Evolutionary conservation across 495 filamentous ascomycete species (phyloP), one percentile per base, ranked within the genome.

Genomic region (Jackrogersella multiformis): DNA sequence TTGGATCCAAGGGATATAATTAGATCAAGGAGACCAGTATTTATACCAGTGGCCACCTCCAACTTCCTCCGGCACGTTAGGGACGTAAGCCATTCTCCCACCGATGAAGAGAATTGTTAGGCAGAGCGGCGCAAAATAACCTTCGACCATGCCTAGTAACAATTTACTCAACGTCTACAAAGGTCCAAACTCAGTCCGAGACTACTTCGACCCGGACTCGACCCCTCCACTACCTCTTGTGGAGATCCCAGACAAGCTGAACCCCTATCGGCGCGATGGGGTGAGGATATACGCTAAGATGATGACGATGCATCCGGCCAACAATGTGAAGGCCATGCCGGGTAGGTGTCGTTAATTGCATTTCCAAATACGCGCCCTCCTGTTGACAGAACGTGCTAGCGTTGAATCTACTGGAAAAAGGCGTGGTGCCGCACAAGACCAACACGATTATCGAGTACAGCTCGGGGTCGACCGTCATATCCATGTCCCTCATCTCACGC

Each of bases 281-380:
- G 84, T 89, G 9, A 80, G 85, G 15, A 86, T 89, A 51, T 89
- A 86, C 66, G 86, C 86, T 12, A 89, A 89, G 75, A 83, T 89
- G 84, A 81, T 89, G 79, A 86, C 83, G 15, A 80, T 81, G 76
- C 82, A 86, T 60, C 86, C 86, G 15, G 85, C 86, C 34, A 85
- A 88, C 56, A 89, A 88, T 65, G 86, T 89, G 68, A 89, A 89
- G 59, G 82, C 84, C 4, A 79, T 89, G 72, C 86, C 86, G 69
- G 86, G 85, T 86, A 78, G 8, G 78, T 66, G 21, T 12, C 12
- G 15, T 48, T n/a, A 9, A 10, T 34, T 18, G 3, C 15, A 54
- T 24, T 9, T 13, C 10, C 16, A n/a, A 18, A 44, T 20, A 44
- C 41, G 13, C 4, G 21, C 36, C 2, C 12, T 4, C 23, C 21